Evolutionary conservation across 495 filamentous ascomycete species (phyloP).

Genomic region (Chaetomium fimeti): DNA sequence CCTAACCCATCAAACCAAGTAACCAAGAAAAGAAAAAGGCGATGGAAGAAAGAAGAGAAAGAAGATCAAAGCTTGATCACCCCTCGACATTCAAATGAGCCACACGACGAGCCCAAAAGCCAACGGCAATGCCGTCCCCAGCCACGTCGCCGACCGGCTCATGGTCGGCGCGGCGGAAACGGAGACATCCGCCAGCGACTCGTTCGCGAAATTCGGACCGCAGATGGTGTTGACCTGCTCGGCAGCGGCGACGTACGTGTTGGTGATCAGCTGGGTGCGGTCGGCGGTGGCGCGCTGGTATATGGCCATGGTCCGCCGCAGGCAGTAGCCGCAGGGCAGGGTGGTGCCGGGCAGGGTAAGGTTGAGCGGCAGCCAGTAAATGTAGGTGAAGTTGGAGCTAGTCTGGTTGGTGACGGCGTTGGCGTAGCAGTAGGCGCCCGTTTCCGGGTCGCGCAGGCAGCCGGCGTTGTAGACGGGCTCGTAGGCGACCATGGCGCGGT

Average conservation of each 20-base stretch:
- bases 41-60: background rate
- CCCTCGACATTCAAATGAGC: constrained; percentile 15
- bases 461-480: constrained; percentile 72
- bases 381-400: constrained; percentile 64
- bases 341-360: constrained; percentile 60
- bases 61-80: background rate
- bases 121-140: background rate
- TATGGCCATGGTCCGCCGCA: constrained; percentile 66
- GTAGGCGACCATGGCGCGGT: constrained; percentile 69
- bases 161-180: background rate
- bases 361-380: constrained; percentile 84
- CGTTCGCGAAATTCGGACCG: constrained; percentile 61
- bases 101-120: constrained; percentile 12
- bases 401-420: constrained; percentile 75
- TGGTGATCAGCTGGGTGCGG: constrained; percentile 54
- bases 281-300: constrained; percentile 62
- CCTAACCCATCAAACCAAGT: background rate
- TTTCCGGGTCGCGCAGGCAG: constrained; percentile 62
- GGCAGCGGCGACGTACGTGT: constrained; percentile 63
- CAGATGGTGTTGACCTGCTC: constrained; percentile 63
- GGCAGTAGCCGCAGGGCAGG: constrained; percentile 66
- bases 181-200: constrained; percentile 52
- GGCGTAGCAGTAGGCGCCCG: constrained; percentile 70
- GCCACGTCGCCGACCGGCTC: background rate
- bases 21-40: background rate